Conservation (phyloP, 2,329 filamentous ascomycete species). For the Penicillium sclerotiorum region DNA sequence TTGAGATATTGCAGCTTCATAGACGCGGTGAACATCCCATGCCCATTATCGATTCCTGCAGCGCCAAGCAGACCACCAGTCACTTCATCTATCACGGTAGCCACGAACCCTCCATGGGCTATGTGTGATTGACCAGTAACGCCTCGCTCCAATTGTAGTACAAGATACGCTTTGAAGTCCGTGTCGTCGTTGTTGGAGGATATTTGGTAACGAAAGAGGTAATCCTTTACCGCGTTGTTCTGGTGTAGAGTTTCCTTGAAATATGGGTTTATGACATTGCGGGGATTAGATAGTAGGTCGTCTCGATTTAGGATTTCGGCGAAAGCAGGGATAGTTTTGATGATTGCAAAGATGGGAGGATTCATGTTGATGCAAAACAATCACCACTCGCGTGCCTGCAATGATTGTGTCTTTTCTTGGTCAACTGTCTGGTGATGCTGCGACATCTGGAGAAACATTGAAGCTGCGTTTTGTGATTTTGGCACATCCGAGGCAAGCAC, state of each 20-base stretch:
- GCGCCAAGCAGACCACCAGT: background rate
- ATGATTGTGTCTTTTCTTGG: too few species aligned
- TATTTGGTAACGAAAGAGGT: background rate
- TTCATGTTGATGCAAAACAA: too few species aligned
- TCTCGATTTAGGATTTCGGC: background rate
- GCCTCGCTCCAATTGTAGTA: background rate
- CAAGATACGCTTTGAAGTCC: background rate
- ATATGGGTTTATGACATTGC: background rate
- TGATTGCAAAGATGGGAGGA: too few species aligned
- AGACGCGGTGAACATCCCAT: background rate
- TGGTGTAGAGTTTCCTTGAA: background rate
- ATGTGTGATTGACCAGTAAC: background rate
- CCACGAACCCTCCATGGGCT: background rate
- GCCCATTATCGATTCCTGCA: background rate
- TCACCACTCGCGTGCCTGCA: too few species aligned
- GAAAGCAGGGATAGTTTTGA: too few species aligned
- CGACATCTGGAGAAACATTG: too few species aligned
- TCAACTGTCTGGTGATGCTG: too few species aligned
- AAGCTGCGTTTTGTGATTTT: too few species aligned
- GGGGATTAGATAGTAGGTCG: background rate
- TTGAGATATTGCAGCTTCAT: background rate
- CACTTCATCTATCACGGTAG: background rate
- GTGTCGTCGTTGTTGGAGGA: background rate
- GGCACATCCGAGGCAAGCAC: too few species aligned
- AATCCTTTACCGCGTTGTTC: background rate